These are phyloP conservation scores for Protomyces inundatus DNA, from an alignment of 1,139 yeast species.

Conservation along the genomic window DNA sequence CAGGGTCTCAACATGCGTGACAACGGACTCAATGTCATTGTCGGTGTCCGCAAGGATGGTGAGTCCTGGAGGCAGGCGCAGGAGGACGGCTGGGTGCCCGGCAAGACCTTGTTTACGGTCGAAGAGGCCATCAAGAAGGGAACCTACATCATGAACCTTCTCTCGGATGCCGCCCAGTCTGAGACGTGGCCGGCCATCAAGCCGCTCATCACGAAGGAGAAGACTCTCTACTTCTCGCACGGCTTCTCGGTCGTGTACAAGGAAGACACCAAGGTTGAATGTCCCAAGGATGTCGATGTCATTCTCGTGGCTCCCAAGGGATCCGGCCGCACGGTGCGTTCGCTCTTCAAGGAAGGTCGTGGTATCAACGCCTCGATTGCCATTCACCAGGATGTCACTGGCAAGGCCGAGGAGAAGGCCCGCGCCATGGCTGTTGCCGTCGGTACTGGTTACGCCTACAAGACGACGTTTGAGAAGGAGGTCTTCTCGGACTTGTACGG, in stretches of 20 bases:
- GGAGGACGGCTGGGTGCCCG: slow-evolving; percentile 99
- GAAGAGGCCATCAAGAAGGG: slow-evolving; percentile 88
- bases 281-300: slow-evolving; percentile 92
- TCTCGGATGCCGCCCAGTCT: slow-evolving; percentile 99
- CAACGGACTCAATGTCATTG: slow-evolving; percentile 93
- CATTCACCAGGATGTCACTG: slow-evolving; percentile 98
- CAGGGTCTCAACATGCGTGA: slow-evolving; percentile 99
- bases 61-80: slow-evolving; percentile 99
- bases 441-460: slow-evolving; percentile 99
- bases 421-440: slow-evolving; percentile 98
- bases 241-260: slow-evolving; percentile 99
- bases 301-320: slow-evolving; percentile 99
- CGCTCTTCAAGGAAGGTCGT: slow-evolving; percentile 99
- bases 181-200: slow-evolving; percentile 88
- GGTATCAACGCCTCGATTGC: slow-evolving; percentile 93
- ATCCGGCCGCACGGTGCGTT: slow-evolving; percentile 99
- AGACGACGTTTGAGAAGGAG: slow-evolving; percentile 98
- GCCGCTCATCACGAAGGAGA: slow-evolving; percentile 92
- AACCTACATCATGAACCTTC: slow-evolving; percentile 92
- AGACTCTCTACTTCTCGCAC: slow-evolving; percentile 95
- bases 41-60: slow-evolving; percentile 98
- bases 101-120: slow-evolving; percentile 93
- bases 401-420: slow-evolving; percentile 99
- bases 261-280: slow-evolving; percentile 91
- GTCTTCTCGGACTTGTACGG: slow-evolving; percentile 99